Percentiles rank a stretch among this genome's conserved stretches.
These are phyloP conservation scores for Coemansia sp. DNA, from an alignment of 192 early-diverging fungal species.

Conservation along the genomic window DNA sequence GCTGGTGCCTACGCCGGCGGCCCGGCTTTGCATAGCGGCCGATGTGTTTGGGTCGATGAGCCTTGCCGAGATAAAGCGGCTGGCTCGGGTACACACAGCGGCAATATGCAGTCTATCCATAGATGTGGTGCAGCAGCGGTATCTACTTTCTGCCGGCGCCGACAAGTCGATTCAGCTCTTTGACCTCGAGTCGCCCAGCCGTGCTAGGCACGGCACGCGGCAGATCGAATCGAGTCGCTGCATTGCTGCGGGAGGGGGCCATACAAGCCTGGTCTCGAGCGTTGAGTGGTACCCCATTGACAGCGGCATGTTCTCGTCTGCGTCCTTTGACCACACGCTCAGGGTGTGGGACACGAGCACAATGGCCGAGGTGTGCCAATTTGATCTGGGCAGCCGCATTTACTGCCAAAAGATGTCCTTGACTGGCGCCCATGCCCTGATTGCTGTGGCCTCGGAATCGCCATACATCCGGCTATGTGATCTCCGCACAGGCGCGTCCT, in stretches of 20 bases:
- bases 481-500: constrained; percentile 38
- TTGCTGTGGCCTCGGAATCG: constrained; percentile 70
- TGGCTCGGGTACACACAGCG: constrained; percentile 27
- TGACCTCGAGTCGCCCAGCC: constrained; percentile 20
- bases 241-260: constrained; percentile 35
- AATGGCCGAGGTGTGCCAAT: constrained; percentile 64
- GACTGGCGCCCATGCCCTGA: constrained; percentile 64
- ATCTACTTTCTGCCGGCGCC: constrained; percentile 27
- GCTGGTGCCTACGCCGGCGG: background rate
- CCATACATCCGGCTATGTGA: constrained; percentile 75
- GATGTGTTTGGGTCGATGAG: constrained; percentile 14
- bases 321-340: constrained; percentile 70
- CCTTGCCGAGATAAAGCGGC: constrained; percentile 22
- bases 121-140: constrained; percentile 21
- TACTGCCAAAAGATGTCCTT: constrained; percentile 69
- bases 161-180: constrained; percentile 44
- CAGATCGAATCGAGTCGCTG: constrained; percentile 15
- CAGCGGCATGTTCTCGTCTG: constrained; percentile 76
- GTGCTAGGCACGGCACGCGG: background rate
- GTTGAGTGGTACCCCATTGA: constrained; percentile 81
- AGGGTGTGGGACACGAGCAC: constrained; percentile 76
- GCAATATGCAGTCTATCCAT: constrained; percentile 34
- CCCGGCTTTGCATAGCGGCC: constrained; percentile 9
- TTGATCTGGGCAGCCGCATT: constrained; percentile 64
- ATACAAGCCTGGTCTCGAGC: constrained; percentile 62